phyloP scores from a whole-genome alignment of 108 stramenopile species.

The Fistulifera pelliculosa region DNA sequence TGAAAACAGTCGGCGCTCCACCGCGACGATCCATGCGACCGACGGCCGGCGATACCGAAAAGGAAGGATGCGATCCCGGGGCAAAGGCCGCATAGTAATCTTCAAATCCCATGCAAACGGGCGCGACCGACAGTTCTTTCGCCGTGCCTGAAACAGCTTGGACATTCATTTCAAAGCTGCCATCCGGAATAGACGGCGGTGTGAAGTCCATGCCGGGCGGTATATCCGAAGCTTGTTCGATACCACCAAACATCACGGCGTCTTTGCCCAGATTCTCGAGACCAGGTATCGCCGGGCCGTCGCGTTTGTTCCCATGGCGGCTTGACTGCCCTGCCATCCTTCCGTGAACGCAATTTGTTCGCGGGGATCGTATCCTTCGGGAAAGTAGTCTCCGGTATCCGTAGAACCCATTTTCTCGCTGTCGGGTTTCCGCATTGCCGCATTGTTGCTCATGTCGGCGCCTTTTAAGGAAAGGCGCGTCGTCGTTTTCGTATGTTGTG shows the following conservation, averaged over 20 bases:
- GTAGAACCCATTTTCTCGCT: constrained; percentile 72
- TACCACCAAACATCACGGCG: constrained; percentile 56
- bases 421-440: constrained; percentile 76
- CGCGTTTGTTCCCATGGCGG: constrained; percentile 20
- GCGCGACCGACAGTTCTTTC: constrained; percentile 8
- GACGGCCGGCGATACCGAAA: constrained; percentile 51
- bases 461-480: constrained; percentile 13
- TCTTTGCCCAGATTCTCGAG: constrained; percentile 73
- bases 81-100: constrained; percentile 73
- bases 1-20: constrained; percentile 56
- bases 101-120: constrained; percentile 83
- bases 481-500: neutral
- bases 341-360: constrained; percentile 44
- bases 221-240: constrained; percentile 48
- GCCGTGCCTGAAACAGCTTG: neutral
- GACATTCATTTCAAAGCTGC: constrained; percentile 42
- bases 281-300: constrained; percentile 64
- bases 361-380: constrained; percentile 64
- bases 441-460: constrained; percentile 50
- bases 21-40: constrained; percentile 81
- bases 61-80: constrained; percentile 59
- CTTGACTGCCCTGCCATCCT: constrained; percentile 67
- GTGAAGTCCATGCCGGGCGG: constrained; percentile 75
- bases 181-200: constrained; percentile 67
- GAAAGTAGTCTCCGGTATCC: constrained; percentile 77